A percentile compares a stretch with the other conserved stretches of the same genome.
Conservation (phyloP, 2,329 filamentous ascomycete species). For the Diaporthe citrichinensis region DNA sequence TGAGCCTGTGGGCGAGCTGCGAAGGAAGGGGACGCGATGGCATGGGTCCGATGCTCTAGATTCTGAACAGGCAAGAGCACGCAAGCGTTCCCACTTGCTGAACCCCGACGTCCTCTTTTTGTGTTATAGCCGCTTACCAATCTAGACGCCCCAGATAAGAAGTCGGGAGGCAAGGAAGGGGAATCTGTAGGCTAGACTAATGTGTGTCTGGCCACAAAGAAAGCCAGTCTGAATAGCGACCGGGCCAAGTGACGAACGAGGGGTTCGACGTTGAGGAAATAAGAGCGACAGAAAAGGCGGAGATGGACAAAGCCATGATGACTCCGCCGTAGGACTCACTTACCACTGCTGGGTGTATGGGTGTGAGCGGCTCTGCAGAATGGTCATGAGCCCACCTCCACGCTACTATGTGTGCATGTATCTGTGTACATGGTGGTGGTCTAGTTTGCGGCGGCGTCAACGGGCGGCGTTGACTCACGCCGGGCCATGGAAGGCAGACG, state of each 20-base stretch:
- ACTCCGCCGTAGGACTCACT: background rate
- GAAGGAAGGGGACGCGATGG: constrained; percentile 44
- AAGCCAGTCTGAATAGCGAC: background rate
- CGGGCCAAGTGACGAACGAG: background rate
- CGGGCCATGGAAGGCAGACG: constrained; percentile 7
- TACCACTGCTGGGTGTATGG: background rate
- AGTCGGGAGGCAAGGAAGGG: constrained; percentile 3
- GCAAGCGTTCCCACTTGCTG: constrained; percentile 31
- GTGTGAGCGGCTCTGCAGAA: constrained; percentile 30
- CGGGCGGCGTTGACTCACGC: constrained; percentile 35
- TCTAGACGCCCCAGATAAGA: constrained; percentile 27
- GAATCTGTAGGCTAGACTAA: background rate
- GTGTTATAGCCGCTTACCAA: constrained; percentile 7
- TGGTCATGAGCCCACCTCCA: constrained; percentile 1
- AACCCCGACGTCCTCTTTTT: background rate
- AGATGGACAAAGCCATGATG: constrained; percentile 6
- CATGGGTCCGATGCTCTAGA: constrained; percentile 34
- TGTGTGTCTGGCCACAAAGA: background rate
- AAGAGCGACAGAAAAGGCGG: constrained; percentile 1
- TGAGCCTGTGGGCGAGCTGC: constrained; percentile 53
- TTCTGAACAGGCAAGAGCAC: constrained; percentile 29
- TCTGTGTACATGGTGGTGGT: background rate
- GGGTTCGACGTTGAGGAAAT: background rate
- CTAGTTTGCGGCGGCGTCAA: constrained; percentile 11
- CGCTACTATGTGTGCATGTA: background rate